phyloP scores from a whole-genome alignment of 2,329 filamentous ascomycete genomes.

The Aphanoascus verrucosus region DNA sequence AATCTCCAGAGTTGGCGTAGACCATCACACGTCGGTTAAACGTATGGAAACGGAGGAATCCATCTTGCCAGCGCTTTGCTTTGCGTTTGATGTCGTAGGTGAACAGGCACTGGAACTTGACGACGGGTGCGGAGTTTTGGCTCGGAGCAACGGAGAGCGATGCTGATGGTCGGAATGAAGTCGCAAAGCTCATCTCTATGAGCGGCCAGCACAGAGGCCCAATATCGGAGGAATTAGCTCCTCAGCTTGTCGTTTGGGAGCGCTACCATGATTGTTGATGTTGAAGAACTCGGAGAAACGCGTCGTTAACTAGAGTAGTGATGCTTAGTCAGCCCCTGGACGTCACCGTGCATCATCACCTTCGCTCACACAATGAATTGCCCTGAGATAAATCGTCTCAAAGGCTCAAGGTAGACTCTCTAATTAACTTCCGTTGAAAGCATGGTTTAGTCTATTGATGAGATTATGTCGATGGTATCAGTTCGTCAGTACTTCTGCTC shows the following conservation, averaged over 20 bases:
- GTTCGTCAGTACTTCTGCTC: too few relatives aligned
- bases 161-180: constrained; percentile 18
- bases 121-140: constrained; percentile 60
- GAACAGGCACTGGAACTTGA: constrained; percentile 77
- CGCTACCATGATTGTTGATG: background rate
- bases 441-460: too few relatives aligned
- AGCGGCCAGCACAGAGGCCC: background rate
- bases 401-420: too few relatives aligned
- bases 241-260: background rate
- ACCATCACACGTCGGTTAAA: constrained; percentile 91
- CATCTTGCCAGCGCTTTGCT: constrained; percentile 90
- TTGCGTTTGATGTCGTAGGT: constrained; percentile 77
- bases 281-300: too few relatives aligned
- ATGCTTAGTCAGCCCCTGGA: too few relatives aligned
- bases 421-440: too few relatives aligned
- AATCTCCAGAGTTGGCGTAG: constrained; percentile 69
- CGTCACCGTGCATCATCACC: too few relatives aligned
- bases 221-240: background rate
- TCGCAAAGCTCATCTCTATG: background rate
- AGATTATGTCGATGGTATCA: too few relatives aligned
- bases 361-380: too few relatives aligned
- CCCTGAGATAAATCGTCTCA: too few relatives aligned
- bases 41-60: constrained; percentile 71
- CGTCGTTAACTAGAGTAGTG: too few relatives aligned
- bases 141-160: constrained; percentile 38